Evolutionary conservation across 306 rosid genomes (phyloP), one percentile per base, ranked within the genome.

Genomic region (Quercus robur): DNA sequence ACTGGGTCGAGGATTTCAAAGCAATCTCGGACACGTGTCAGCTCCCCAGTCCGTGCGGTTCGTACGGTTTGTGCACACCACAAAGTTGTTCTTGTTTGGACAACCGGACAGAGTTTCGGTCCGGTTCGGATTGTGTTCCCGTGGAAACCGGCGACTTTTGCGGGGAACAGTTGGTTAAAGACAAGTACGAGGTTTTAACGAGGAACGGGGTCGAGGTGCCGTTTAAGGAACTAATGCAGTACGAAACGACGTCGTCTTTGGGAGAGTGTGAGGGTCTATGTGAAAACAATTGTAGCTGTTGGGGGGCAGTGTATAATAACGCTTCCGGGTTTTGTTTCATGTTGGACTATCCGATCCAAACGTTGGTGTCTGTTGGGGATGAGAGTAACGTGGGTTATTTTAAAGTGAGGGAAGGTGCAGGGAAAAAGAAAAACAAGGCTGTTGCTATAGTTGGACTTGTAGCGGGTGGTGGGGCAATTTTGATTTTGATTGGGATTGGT

Each of bases 51-150:
- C 82, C 91, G 0, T 95, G 99, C 84, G 97, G 98, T 63, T 81
- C 96, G 25, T 93, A 90, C 87, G 96, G 97, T 79, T 73, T 95
- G 73, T 95, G 99, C 76, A 85, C 33, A 0, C 87, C 98, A 41
- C 75, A 87, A 1, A 89, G 86, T 14, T 95, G 99, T 71, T 91
- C 87, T 1, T 95, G 99, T 81, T 69, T 93, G 64, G 88, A 91
- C 62, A 90, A 88, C 85, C 46, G 70, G 57, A 89, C 92, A 77
- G 86, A 82, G 58, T 89, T 56, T 31, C 56, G 55, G 49, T 63
- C 89, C 44, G 89, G 86, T 6, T 6, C 3, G 2, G 86, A 88
- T 20, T 91, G 95, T 59, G 75, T 77, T 0, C 38, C 49, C 12
- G 28, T 30, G 31, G 80, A 38, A 18, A 26, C 56, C 38, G 91